Evolutionary conservation across 371 early-diverging fungal genomes (phyloP), one percentile per base, ranked within the genome.

Genomic region (Mycotypha africana): DNA sequence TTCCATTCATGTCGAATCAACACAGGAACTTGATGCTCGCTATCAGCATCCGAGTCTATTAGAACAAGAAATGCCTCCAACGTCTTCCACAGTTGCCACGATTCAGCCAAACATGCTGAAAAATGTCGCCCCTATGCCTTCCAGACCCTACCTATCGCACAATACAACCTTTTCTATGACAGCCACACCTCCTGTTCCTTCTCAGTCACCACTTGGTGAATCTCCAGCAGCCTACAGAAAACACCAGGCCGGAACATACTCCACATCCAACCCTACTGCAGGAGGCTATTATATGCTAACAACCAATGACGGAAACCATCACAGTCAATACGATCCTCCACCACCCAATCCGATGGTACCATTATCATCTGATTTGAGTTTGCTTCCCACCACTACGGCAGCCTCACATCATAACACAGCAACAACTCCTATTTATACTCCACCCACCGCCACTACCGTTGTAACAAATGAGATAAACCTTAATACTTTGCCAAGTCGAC

Each of bases 401-500:
- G n/a, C n/a, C n/a, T n/a, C n/a, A n/a, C 5, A 28, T 28, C 28
- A 28, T 28, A 28, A 28, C 11, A 28, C 11, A 11, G 11, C 11
- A 11, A 28, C 11, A 11, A n/a, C n/a, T n/a, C n/a, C n/a, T n/a
- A n/a, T n/a, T 19, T 21, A 12, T 12, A 4, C 16, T 36, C 43
- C 43, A 2, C 38, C 44, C 6, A 34, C 47, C 10, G n/a, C 32
- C n/a, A 45, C 43, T 38, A 20, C 44, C 8, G 43, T 45, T 19
- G 21, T 38, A 3, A 44, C 19, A 15, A 23, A 43, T 25, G 15
- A 31, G 14, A n/a, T 41, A 4, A 16, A 25, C 3, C 31, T 28
- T 8, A 5, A 28, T 8, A 5, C 28, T 28, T 11, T 8, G 5
- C 11, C 28, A 28, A 28, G 28, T 28, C 8, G 28, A 28, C 34